Percentiles rank a stretch among this genome's conserved stretches.
These are phyloP conservation scores for Thelonectria discophora DNA, from an alignment of 2,329 filamentous ascomycete species.

Conservation along the genomic window DNA sequence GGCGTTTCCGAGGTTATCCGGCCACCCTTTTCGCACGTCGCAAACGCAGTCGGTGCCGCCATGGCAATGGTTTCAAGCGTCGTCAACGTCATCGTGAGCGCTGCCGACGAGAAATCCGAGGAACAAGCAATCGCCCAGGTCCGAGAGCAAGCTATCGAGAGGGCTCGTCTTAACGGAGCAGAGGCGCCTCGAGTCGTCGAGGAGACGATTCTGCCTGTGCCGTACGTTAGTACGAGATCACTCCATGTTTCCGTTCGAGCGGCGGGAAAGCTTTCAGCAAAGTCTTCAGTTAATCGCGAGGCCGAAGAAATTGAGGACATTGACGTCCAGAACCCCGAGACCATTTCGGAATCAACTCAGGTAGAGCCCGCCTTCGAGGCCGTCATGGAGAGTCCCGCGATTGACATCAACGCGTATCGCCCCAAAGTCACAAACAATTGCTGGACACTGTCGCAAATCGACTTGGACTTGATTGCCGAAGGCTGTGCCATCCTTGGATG, in stretches of 20 bases:
- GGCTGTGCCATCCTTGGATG: constrained; percentile 59
- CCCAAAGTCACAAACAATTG: constrained; percentile 38
- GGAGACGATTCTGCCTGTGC: constrained; percentile 17
- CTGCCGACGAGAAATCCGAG: constrained; percentile 6
- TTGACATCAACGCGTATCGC: constrained; percentile 6
- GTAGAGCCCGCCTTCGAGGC: neutral
- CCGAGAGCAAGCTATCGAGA: constrained; percentile 7
- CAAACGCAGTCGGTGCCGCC: constrained; percentile 60
- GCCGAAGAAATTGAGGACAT: neutral
- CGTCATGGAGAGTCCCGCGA: neutral
- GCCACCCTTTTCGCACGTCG: constrained; percentile 47
- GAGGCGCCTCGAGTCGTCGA: constrained; percentile 18
- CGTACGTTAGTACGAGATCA: constrained; percentile 15
- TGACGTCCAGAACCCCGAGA: neutral
- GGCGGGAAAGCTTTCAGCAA: constrained; percentile 6
- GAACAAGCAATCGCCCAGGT: neutral
- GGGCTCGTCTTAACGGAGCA: constrained; percentile 16
- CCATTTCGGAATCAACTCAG: too few species aligned
- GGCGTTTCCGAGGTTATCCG: constrained; percentile 49
- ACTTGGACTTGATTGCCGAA: constrained; percentile 55
- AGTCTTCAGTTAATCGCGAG: neutral
- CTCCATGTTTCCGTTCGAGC: constrained; percentile 17
- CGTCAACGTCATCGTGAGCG: constrained; percentile 10
- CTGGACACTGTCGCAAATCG: constrained; percentile 56
- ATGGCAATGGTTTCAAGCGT: constrained; percentile 51